Evolutionary conservation across 1,284 basidiomycete genomes (phyloP).

Genomic region (Tylopilus orsonianus): DNA sequence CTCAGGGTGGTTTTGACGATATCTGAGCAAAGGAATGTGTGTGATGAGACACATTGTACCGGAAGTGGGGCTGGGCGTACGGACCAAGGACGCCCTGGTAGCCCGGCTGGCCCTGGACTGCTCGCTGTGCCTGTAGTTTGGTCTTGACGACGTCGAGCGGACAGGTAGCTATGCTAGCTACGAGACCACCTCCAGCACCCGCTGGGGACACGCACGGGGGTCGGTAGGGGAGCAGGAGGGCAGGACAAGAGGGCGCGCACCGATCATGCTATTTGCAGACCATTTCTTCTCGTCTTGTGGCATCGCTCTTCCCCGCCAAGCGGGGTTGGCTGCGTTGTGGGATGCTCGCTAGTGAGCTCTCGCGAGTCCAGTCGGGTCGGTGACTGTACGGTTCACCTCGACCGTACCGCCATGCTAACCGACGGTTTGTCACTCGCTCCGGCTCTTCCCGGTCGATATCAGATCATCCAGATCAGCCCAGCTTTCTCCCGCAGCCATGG

Average conservation of each 20-base stretch:
- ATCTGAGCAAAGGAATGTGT: constrained; percentile 41
- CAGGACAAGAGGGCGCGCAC: constrained; percentile 33
- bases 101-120: constrained; percentile 59
- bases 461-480: background rate
- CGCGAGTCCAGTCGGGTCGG: too few species aligned
- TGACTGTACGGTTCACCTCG: constrained; percentile 2
- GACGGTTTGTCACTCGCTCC: constrained; percentile 5
- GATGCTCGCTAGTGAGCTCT: background rate
- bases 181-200: constrained; percentile 85
- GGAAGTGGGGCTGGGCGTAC: constrained; percentile 29
- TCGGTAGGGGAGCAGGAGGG: background rate
- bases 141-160: constrained; percentile 98
- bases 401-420: background rate
- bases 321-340: constrained; percentile 42
- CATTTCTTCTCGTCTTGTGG: constrained; percentile 54
- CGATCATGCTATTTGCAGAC: constrained; percentile 77
- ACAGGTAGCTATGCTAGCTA: constrained; percentile 93
- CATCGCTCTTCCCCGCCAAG: constrained; percentile 66
- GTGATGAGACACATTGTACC: constrained; percentile 18
- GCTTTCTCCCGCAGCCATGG: constrained; percentile 33
- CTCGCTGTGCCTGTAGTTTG: constrained; percentile 88
- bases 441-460: constrained; percentile 18
- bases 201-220: constrained; percentile 45
- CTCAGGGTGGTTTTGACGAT: constrained; percentile 71
- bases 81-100: constrained; percentile 78